These are phyloP conservation scores for Aspergillus pseudonomiae DNA, from an alignment of 2,329 filamentous ascomycete species.

Conservation along the genomic window DNA sequence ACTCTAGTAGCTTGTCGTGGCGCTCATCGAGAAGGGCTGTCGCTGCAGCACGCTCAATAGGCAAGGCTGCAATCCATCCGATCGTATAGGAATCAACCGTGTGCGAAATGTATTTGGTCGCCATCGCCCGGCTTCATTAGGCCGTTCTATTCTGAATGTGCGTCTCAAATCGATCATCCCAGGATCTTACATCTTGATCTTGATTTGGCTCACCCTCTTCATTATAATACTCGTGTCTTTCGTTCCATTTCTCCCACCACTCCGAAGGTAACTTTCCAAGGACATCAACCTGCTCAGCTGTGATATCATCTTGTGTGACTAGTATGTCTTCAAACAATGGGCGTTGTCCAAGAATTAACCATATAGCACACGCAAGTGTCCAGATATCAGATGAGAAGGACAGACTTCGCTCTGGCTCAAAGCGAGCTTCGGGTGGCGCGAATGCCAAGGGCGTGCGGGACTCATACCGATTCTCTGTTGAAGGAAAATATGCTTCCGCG, in stretches of 20 bases:
- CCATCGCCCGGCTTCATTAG: too few species aligned
- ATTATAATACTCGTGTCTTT: slow-evolving; percentile 11
- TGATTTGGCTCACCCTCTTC: slow-evolving; percentile 11
- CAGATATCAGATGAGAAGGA: slow-evolving; percentile 38
- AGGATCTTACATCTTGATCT: slow-evolving; percentile 12
- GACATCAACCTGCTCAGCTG: slow-evolving; percentile 29
- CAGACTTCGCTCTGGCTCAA: slow-evolving; percentile 31
- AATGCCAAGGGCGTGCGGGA: slow-evolving; percentile 31
- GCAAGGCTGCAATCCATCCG: too few species aligned
- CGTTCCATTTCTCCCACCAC: slow-evolving; percentile 23
- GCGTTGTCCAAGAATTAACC: slow-evolving; percentile 31
- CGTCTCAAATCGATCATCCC: slow-evolving; percentile 17
- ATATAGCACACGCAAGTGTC: slow-evolving; percentile 32
- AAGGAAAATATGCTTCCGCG: slow-evolving; percentile 8
- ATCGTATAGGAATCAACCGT: too few species aligned
- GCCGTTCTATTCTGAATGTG: slow-evolving; percentile 4
- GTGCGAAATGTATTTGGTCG: too few species aligned
- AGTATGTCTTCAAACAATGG: slow-evolving; percentile 22
- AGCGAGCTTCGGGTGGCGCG: slow-evolving; percentile 36
- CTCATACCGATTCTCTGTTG: neutral
- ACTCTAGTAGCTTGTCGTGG: too few species aligned
- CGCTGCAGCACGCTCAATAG: too few species aligned
- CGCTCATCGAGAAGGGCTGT: too few species aligned
- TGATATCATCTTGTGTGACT: slow-evolving; percentile 29
- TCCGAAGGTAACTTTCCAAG: slow-evolving; percentile 27